Percentiles rank a stretch among this genome's conserved stretches.
These are phyloP conservation scores for Notholithocarpus densiflorus DNA, from an alignment of 306 rosid genomes.

Conservation along the genomic window DNA sequence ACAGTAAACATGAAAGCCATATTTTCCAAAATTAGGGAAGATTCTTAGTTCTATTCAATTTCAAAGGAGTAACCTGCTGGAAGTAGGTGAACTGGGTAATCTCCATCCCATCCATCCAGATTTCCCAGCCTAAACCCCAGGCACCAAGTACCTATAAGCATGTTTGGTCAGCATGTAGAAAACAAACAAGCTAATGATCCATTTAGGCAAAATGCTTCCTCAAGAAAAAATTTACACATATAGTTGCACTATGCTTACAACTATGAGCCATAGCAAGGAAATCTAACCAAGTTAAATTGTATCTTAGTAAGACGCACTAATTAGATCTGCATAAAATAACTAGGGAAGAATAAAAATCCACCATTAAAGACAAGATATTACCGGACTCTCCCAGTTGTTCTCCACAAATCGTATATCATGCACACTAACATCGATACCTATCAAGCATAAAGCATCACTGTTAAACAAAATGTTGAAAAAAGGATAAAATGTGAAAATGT, in stretches of 20 bases:
- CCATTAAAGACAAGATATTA: constrained; percentile 34
- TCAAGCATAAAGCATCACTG: constrained; percentile 27
- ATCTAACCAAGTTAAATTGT: constrained; percentile 12
- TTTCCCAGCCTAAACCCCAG: constrained; percentile 99
- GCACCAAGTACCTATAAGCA: constrained; percentile 88
- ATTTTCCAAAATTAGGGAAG: background rate
- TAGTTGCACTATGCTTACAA: constrained; percentile 4
- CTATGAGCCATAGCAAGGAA: background rate
- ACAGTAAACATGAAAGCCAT: constrained; percentile 1
- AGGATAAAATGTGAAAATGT: constrained; percentile 9
- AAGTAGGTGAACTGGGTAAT: constrained; percentile 97
- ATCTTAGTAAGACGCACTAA: constrained; percentile 15
- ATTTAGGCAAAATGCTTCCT: background rate
- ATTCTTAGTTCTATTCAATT: background rate
- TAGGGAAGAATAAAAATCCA: background rate
- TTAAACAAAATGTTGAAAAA: constrained; percentile 24
- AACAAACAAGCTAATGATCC: background rate
- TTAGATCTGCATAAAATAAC: background rate
- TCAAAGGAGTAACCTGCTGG: constrained; percentile 69
- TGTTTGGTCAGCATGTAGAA: constrained; percentile 11
- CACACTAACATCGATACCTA: constrained; percentile 80
- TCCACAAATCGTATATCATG: constrained; percentile 98
- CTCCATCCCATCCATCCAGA: constrained; percentile 99
- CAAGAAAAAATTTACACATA: background rate
- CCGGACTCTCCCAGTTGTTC: constrained; percentile 99